A percentile compares a stretch with the other conserved stretches of the same genome.
These are phyloP conservation scores for Fusarium bulbicola DNA, from an alignment of 2,329 filamentous ascomycete species.

Conservation along the genomic window DNA sequence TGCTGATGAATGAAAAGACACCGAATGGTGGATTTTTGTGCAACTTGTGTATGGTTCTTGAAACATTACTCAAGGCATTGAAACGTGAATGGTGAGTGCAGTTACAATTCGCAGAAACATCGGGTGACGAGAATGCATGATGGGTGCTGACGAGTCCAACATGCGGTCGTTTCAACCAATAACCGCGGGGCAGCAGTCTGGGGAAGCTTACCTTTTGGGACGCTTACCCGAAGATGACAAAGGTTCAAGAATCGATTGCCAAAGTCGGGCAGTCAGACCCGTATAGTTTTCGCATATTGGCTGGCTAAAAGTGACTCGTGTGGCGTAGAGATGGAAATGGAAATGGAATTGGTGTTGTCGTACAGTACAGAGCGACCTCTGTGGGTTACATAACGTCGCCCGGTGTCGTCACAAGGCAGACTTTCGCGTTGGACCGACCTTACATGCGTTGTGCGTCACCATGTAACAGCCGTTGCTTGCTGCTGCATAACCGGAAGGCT, in stretches of 20 bases:
- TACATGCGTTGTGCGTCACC: not conserved
- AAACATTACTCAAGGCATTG: not conserved
- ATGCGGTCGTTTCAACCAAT: conserved; percentile 26
- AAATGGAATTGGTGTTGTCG: conserved; percentile 6
- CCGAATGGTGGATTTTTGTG: too few relatives aligned
- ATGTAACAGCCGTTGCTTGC: not conserved
- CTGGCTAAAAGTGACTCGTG: conserved; percentile 7
- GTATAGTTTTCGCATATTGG: conserved; percentile 5
- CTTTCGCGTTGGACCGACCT: not conserved
- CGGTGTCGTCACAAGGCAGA: not conserved
- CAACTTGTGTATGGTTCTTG: too few relatives aligned
- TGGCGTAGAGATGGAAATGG: conserved; percentile 7
- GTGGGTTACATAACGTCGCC: not conserved
- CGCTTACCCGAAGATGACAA: conserved; percentile 25
- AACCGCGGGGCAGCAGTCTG: not conserved
- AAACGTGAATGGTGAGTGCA: not conserved
- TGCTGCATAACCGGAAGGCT: not conserved
- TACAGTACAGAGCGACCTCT: not conserved
- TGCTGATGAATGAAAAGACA: not conserved
- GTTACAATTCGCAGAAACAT: not conserved
- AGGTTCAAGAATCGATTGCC: not conserved
- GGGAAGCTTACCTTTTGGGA: conserved; percentile 18
- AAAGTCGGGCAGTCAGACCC: not conserved
- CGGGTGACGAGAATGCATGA: not conserved
- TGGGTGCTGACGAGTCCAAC: conserved; percentile 20